Evolutionary conservation across 805 yeast species (phyloP).

Genomic region (Saccharomycopsis sp.): DNA sequence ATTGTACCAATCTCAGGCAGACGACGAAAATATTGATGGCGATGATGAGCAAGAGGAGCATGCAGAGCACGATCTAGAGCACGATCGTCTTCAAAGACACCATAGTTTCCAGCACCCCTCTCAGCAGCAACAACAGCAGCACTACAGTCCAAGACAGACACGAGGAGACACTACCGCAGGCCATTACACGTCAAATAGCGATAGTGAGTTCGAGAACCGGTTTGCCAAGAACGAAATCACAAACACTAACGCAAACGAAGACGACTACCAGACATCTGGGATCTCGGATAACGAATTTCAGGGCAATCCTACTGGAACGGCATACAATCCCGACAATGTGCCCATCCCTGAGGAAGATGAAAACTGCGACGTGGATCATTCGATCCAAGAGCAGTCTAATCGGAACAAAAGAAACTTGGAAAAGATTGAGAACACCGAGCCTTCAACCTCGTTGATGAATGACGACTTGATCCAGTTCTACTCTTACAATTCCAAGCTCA

Average conservation of each 20-base stretch:
- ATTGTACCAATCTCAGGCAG: constrained; percentile 22
- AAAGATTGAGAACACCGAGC: constrained; percentile 7
- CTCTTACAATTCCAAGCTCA: constrained; percentile 18
- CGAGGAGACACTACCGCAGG: background rate
- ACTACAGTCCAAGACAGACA: background rate
- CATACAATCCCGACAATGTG: constrained; percentile 9
- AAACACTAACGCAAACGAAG: background rate
- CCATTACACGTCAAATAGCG: background rate
- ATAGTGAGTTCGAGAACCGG: background rate
- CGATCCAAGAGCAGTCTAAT: constrained; percentile 13
- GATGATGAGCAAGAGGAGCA: constrained; percentile 10
- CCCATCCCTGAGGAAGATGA: constrained; percentile 22
- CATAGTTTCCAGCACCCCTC: constrained; percentile 20
- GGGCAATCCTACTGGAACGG: background rate
- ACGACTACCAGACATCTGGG: background rate
- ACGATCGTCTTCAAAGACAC: constrained; percentile 14
- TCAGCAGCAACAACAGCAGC: constrained; percentile 13
- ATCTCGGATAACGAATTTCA: constrained; percentile 20
- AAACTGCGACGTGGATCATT: constrained; percentile 5
- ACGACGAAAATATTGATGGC: constrained; percentile 12
- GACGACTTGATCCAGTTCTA: constrained; percentile 20
- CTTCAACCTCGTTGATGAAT: constrained; percentile 17
- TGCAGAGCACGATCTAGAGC: constrained; percentile 9
- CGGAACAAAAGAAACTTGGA: constrained; percentile 22
- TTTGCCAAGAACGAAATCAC: background rate